A percentile compares a stretch with the other conserved stretches of the same genome.
These are phyloP conservation scores for Arxiozyma slooffiae DNA, from an alignment of 1,139 yeast genomes.

Conservation along the genomic window DNA sequence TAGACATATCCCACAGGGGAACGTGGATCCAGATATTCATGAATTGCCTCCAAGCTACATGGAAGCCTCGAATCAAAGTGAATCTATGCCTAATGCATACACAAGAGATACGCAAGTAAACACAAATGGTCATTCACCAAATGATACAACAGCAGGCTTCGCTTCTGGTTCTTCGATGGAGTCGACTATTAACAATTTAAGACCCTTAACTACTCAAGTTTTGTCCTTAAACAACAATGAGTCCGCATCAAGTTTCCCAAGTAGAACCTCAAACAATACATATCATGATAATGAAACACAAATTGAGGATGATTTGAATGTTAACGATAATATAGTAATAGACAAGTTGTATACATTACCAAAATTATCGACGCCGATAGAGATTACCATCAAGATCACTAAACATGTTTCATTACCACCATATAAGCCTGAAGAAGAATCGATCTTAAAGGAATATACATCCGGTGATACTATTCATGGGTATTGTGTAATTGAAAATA, in stretches of 20 bases:
- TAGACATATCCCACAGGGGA: slow-evolving; percentile 30
- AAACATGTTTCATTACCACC: slow-evolving; percentile 31
- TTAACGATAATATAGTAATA: slow-evolving; percentile 27
- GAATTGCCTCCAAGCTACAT: slow-evolving; percentile 27
- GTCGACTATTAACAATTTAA: slow-evolving; percentile 11
- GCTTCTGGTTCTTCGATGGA: slow-evolving; percentile 1
- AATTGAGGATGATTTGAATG: slow-evolving; percentile 24
- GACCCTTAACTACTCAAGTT: slow-evolving; percentile 20
- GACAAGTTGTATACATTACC: slow-evolving; percentile 34
- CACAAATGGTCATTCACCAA: neutral
- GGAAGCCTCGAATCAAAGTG: slow-evolving; percentile 10
- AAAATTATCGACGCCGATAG: slow-evolving; percentile 26
- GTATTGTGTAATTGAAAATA: slow-evolving; percentile 40
- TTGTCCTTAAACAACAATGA: slow-evolving; percentile 4
- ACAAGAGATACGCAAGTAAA: neutral
- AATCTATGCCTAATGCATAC: neutral
- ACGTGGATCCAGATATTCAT: slow-evolving; percentile 26
- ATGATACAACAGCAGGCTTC: neutral
- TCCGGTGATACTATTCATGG: slow-evolving; percentile 51
- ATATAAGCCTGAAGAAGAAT: slow-evolving; percentile 29
- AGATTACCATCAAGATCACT: slow-evolving; percentile 32
- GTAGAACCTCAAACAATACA: neutral
- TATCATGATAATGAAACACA: neutral
- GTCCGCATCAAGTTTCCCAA: neutral
- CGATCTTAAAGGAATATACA: slow-evolving; percentile 38